Evolutionary conservation across 2,329 filamentous ascomycete species (phyloP), one percentile per base, ranked within the genome.

Genomic region (Bipolaris gigantea): DNA sequence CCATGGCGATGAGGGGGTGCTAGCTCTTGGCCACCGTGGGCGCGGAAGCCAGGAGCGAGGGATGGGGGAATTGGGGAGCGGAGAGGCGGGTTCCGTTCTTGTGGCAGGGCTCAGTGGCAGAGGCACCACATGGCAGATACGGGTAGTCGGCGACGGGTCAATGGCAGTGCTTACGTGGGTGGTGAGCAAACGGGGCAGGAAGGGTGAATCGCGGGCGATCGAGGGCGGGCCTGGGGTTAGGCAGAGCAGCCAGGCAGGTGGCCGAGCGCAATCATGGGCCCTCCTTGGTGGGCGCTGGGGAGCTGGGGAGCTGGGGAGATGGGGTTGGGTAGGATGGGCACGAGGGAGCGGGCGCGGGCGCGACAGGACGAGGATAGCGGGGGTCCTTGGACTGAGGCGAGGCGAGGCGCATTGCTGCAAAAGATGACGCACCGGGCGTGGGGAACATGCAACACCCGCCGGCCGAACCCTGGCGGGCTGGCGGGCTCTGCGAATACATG

Each of bases 1-100:
- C 72, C 73, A 75, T 75, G 65, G 61, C 54, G 55, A 57, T 47
- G 53, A n/a, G 38, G 43, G 46, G 51, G 42, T 53, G 62, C 57
- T 59, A 51, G 53, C 38, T 46, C 41, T 27, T 32, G 53, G 32
- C 48, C 13, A 39, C 43, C 18, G 35, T 44, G 44, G 34, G 32
- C 46, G 32, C 43, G 40, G 34, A 27, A 40, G 19, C 27, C 27
- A 41, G 50, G 23, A 42, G 50, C 27, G 35, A 53, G 38, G 18
- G 16, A 48, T 53, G 53, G 40, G 53, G 48, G 18, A 18, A 49
- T 53, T 54, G 39, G 53, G 48, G 57, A 40, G 53, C 56, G 44
- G 48, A 34, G 34, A 27, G 44, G 48, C 43, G 16, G 55, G 42
- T 50, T 40, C 50, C 48, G 38, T 43, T 44, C 50, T 38, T 52